Evolutionary conservation across 805 yeast species (phyloP), one percentile per base, ranked within the genome.

Genomic region (Hanseniaspora thailandica): DNA sequence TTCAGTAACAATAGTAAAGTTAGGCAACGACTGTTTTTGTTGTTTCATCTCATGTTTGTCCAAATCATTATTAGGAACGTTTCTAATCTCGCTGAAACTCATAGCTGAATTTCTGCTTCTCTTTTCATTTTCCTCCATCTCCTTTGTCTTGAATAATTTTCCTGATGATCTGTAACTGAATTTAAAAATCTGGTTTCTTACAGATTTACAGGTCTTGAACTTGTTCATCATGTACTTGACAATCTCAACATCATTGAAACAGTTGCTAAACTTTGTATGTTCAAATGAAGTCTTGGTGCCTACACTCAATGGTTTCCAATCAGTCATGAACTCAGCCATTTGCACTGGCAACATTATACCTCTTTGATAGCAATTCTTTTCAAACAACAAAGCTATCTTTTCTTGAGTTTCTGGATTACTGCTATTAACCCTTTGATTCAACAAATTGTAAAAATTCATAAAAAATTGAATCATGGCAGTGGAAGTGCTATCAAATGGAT

Each of bases 401-500:
- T 25, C 12, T 7, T 43, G 25, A 1, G 26, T 41, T n/a, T 20
- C 38, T 4, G n/a, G 2, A 35, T 50, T 47, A 26, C 48, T 26
- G 33, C 17, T 34, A 20, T 36, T 35, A 2, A 35, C 2, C 23
- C 45, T 39, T 3, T 26, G 30, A 5, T 53, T 28, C 8, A 41
- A 30, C 6, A 35, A 20, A 23, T 43, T 53, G 26, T 54, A 54
- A 20, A 54, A 54, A 7, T 28, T 30, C 22, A 45, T 39, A 30
- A 54, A 54, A 44, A 47, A 54, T 15, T 54, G 56, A n/a, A 54
- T 26, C 47, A 54, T 47, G 23, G 53, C 56, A 15, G 40, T 36
- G 12, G 49, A 45, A 5, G 56, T 54, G 12, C 36, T 35, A 8
- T 47, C 51, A 38, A 48, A 45, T 2, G 56, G 56, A 20, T 54